Evolutionary conservation across 768 basidiomycete genomes (phyloP).

Genomic region (Hydnum rufescens): DNA sequence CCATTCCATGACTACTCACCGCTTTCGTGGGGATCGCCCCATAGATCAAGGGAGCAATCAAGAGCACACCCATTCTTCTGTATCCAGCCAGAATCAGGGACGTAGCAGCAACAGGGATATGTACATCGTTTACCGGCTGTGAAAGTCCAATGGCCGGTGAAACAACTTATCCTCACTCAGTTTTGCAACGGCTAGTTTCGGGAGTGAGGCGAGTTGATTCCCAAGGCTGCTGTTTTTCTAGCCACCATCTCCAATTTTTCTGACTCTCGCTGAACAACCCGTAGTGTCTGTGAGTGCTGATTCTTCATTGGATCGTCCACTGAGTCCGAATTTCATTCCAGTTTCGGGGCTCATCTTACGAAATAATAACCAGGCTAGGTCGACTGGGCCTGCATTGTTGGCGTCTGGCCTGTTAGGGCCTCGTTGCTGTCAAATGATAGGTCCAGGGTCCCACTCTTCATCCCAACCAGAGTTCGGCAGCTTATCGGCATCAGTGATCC

Average conservation of each 20-base stretch:
- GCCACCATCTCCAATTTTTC: not conserved
- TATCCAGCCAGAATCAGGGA: not conserved
- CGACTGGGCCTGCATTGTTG: not conserved
- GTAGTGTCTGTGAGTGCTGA: no score
- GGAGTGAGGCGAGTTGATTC: not conserved
- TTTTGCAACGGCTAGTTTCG: not conserved
- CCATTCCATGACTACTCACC: not conserved
- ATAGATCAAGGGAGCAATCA: not conserved
- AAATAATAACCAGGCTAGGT: not conserved
- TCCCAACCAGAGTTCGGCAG: no score
- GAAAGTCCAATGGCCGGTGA: slow-evolving; percentile 1
- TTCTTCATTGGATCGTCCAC: no score
- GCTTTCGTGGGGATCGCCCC: not conserved
- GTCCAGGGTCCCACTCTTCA: no score
- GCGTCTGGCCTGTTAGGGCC: no score
- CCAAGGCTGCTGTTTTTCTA: not conserved
- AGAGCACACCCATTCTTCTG: slow-evolving; percentile 1
- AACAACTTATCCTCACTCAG: not conserved
- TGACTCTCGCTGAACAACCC: not conserved
- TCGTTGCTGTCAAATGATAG: no score
- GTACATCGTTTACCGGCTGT: slow-evolving; percentile 1
- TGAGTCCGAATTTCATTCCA: not conserved
- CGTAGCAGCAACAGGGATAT: not conserved
- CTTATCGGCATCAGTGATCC: no score
- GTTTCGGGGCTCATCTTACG: not conserved